Conservation (phyloP, 192 early-diverging fungal species). For the Backusella parvicylindrica region DNA sequence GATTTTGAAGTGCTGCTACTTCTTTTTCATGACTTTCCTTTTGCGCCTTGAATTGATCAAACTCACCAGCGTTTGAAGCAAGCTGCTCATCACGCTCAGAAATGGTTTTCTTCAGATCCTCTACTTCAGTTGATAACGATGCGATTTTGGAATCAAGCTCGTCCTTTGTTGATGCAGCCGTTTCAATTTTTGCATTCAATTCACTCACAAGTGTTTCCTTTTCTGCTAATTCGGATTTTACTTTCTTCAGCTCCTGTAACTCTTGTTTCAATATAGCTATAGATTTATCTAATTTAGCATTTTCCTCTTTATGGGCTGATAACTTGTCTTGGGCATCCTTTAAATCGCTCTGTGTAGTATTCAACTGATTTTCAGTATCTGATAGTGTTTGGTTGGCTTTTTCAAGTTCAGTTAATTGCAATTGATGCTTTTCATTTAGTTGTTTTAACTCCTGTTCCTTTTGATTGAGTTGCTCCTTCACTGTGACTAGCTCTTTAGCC, state of each 20-base stretch:
- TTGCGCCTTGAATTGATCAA: background rate
- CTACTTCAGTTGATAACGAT: background rate
- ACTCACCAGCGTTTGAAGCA: background rate
- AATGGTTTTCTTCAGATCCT: background rate
- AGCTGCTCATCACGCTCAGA: background rate
- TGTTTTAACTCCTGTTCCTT: conserved; percentile 7
- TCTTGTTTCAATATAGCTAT: background rate
- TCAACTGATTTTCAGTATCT: background rate
- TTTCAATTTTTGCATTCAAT: background rate
- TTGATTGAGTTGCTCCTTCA: background rate
- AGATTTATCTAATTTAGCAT: background rate
- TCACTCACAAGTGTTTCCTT: background rate
- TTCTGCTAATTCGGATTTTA: background rate
- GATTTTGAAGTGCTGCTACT: background rate
- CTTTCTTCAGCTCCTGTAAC: background rate
- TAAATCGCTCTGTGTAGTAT: background rate
- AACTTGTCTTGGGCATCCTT: background rate
- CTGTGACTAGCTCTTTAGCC: background rate
- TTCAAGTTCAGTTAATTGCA: background rate
- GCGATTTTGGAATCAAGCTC: background rate
- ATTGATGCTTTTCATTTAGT: background rate
- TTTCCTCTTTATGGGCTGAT: background rate
- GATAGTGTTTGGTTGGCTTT: background rate
- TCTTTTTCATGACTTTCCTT: background rate
- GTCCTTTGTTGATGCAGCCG: background rate